These are phyloP conservation scores for Sugiyamaella lignohabitans DNA, from an alignment of 805 yeast species.

Conservation along the genomic window DNA sequence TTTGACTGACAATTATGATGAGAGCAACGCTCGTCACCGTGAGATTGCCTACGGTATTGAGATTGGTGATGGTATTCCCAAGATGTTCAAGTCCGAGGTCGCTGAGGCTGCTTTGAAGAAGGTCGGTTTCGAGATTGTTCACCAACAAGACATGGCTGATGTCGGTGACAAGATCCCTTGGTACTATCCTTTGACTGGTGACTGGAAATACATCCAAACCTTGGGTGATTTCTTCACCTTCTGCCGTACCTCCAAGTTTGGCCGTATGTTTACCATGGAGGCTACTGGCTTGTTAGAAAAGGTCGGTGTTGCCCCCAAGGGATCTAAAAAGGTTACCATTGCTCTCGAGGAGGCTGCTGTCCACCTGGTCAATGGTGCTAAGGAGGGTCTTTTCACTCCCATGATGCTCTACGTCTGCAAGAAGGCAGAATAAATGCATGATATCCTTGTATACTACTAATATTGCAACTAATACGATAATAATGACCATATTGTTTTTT, in stretches of 20 bases:
- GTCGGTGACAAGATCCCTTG: constrained; percentile 82
- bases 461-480: no score
- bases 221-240: constrained; percentile 73
- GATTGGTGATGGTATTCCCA: constrained; percentile 98
- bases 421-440: constrained; percentile 50
- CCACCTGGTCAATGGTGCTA: constrained; percentile 90
- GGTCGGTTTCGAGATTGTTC: constrained; percentile 80
- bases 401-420: constrained; percentile 90
- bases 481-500: no score
- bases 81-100: constrained; percentile 80
- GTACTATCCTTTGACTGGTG: constrained; percentile 96
- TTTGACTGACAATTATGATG: constrained; percentile 91
- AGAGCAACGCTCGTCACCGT: constrained; percentile 79
- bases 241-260: constrained; percentile 79
- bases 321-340: constrained; percentile 78
- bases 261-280: constrained; percentile 79
- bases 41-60: constrained; percentile 95
- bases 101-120: constrained; percentile 79
- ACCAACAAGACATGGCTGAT: constrained; percentile 77
- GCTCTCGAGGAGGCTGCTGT: constrained; percentile 98
- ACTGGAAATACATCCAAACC: constrained; percentile 79
- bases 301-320: constrained; percentile 86
- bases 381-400: constrained; percentile 85
- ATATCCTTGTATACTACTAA: no score
- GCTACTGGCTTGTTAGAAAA: constrained; percentile 77